Conservation (phyloP, 1,284 basidiomycete species). For the Fistulinella staudtii region DNA sequence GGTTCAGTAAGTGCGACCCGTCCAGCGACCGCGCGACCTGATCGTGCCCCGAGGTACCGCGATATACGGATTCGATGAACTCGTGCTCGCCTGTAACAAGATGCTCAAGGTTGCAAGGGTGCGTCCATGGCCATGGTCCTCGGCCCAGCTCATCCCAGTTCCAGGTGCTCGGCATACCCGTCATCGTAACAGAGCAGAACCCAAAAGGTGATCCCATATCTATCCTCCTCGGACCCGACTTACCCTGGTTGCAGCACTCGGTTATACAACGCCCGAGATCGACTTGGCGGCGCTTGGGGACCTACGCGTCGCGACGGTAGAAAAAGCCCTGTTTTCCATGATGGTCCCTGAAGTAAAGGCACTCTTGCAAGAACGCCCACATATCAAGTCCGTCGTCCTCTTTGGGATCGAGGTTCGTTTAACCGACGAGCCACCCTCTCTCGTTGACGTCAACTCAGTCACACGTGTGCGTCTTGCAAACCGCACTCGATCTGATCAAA, state of each 20-base stretch:
- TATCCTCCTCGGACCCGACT: too few relatives aligned
- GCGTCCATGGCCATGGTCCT: not conserved
- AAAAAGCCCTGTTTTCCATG: conserved; percentile 86
- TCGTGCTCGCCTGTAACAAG: conserved; percentile 67
- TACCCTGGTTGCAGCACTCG: conserved; percentile 72
- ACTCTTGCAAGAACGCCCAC: conserved; percentile 46
- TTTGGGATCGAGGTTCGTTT: conserved; percentile 78
- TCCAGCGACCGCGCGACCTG: not conserved
- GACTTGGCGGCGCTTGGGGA: conserved; percentile 54
- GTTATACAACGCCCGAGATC: conserved; percentile 64
- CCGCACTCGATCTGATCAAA: conserved; percentile 63
- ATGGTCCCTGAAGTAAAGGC: conserved; percentile 60
- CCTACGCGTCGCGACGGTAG: conserved; percentile 56
- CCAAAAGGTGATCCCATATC: conserved; percentile 61
- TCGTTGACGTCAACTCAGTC: conserved; percentile 44
- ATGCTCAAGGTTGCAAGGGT: conserved; percentile 78
- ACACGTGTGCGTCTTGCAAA: conserved; percentile 88
- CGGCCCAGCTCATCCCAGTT: not conserved
- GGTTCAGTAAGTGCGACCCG: conserved; percentile 54
- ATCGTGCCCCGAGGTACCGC: conserved; percentile 38
- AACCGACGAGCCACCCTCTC: not conserved
- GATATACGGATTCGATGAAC: conserved; percentile 68
- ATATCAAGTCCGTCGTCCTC: conserved; percentile 63
- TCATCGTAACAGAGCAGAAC: conserved; percentile 83
- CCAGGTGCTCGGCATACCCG: conserved; percentile 63